Percentiles rank a stretch among this genome's conserved stretches.
These are phyloP conservation scores for Fusarium foetens DNA, from an alignment of 2,329 filamentous ascomycete genomes.

Conservation along the genomic window DNA sequence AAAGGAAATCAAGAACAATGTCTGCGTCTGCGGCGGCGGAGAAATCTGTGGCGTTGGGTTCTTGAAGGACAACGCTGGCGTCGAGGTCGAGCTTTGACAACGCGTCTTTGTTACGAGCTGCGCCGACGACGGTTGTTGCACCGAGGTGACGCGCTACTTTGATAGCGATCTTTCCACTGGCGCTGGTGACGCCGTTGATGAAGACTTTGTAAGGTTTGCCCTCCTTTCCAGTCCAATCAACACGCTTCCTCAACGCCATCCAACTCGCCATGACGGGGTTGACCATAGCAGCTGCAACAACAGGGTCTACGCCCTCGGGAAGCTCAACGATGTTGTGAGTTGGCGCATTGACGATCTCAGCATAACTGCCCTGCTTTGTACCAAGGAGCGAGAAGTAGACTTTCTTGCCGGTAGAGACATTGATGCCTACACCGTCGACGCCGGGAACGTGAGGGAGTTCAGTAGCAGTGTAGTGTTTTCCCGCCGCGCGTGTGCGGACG, in stretches of 20 bases:
- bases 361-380: slow-evolving; percentile 56
- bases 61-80: slow-evolving; percentile 55
- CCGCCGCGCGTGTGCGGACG: slow-evolving; percentile 63
- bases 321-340: slow-evolving; percentile 53
- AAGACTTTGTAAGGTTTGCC: slow-evolving; percentile 58
- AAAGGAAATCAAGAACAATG: slow-evolving; percentile 68
- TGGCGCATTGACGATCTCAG: slow-evolving; percentile 60
- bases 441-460: slow-evolving; percentile 63
- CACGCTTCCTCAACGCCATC: slow-evolving; percentile 64
- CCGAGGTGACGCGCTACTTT: slow-evolving; percentile 59
- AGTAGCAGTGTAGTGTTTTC: slow-evolving; percentile 63
- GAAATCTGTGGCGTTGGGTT: slow-evolving; percentile 57
- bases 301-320: slow-evolving; percentile 57
- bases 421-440: slow-evolving; percentile 62
- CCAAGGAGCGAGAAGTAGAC: slow-evolving; percentile 59
- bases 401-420: slow-evolving; percentile 55
- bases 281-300: slow-evolving; percentile 61
- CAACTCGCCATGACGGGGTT: slow-evolving; percentile 67
- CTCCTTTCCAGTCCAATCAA: slow-evolving; percentile 42
- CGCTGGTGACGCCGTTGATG: slow-evolving; percentile 64
- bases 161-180: slow-evolving; percentile 62
- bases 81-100: slow-evolving; percentile 59
- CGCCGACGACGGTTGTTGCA: slow-evolving; percentile 61
- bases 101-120: slow-evolving; percentile 58
- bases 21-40: slow-evolving; percentile 58